Conservation (phyloP, 106 monocot species). For the Gastrodia elata region DNA sequence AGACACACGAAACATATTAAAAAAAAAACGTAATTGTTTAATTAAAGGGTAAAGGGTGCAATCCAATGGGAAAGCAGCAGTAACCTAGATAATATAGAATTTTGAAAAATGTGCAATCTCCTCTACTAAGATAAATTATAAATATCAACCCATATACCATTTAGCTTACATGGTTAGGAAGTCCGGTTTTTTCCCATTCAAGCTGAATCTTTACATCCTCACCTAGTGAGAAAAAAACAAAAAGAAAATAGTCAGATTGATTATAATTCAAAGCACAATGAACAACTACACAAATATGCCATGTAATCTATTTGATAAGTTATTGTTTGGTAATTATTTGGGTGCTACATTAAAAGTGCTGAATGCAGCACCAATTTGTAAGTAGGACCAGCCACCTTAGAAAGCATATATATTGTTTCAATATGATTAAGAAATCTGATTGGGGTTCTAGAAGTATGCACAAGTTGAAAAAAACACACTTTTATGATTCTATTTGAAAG, state of each 20-base stretch:
- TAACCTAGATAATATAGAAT: not conserved
- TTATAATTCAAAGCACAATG: not conserved
- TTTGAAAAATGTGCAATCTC: not conserved
- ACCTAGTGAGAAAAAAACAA: constrained; percentile 37
- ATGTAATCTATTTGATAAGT: not conserved
- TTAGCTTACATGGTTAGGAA: constrained; percentile 53
- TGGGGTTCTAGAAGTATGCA: not conserved
- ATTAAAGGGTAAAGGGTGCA: too few species aligned
- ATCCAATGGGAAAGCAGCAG: not conserved
- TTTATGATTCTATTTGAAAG: too few species aligned
- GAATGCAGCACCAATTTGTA: not conserved
- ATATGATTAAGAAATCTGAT: not conserved
- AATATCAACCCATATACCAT: not conserved
- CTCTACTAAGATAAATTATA: not conserved
- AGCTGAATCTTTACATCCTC: constrained; percentile 64
- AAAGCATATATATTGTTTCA: not conserved
- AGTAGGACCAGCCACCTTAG: not conserved
- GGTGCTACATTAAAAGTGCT: not conserved
- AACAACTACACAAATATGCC: not conserved
- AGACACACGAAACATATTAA: not conserved
- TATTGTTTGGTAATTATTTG: not conserved
- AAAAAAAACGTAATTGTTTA: not conserved
- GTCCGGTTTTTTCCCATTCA: constrained; percentile 35
- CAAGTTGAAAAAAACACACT: too few species aligned
- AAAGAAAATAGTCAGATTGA: not conserved